These are phyloP conservation scores for Aspergillus baeticus DNA, from an alignment of 495 filamentous ascomycete genomes.

Conservation along the genomic window DNA sequence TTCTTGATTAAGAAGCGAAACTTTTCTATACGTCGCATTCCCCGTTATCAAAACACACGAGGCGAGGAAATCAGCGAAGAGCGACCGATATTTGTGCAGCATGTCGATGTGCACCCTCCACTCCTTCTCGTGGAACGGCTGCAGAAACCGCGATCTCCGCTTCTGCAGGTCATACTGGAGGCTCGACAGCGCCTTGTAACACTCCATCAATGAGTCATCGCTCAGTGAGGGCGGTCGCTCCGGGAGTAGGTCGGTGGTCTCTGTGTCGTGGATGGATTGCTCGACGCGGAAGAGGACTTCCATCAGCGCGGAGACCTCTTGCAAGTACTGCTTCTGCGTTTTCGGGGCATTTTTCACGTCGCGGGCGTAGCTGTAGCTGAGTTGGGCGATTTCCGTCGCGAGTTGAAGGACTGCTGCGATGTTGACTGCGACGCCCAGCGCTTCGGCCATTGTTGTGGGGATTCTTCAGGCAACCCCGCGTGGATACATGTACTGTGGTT, in stretches of 20 bases:
- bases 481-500: no score
- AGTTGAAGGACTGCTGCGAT: conserved; percentile 6
- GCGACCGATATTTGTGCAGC: not conserved
- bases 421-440: conserved; percentile 3
- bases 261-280: conserved; percentile 7
- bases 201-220: conserved; percentile 10
- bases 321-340: conserved; percentile 17
- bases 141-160: conserved; percentile 8
- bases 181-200: conserved; percentile 11
- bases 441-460: conserved; percentile 5
- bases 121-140: conserved; percentile 13
- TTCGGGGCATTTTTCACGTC: conserved; percentile 18
- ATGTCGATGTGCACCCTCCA: conserved; percentile 5
- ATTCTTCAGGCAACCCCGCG: not conserved
- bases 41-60: not conserved
- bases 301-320: conserved; percentile 16
- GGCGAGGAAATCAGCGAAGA: conserved; percentile 10
- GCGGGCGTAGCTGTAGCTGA: conserved; percentile 17
- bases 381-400: conserved; percentile 8
- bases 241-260: conserved; percentile 8
- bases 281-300: conserved; percentile 15
- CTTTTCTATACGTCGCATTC: conserved; percentile 1
- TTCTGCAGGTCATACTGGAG: conserved; percentile 13
- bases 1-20: not conserved
- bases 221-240: conserved; percentile 7